These are phyloP conservation scores for Tetrahymena malaccensis DNA, from an alignment of 73 alveolate genomes.

Conservation along the genomic window DNA sequence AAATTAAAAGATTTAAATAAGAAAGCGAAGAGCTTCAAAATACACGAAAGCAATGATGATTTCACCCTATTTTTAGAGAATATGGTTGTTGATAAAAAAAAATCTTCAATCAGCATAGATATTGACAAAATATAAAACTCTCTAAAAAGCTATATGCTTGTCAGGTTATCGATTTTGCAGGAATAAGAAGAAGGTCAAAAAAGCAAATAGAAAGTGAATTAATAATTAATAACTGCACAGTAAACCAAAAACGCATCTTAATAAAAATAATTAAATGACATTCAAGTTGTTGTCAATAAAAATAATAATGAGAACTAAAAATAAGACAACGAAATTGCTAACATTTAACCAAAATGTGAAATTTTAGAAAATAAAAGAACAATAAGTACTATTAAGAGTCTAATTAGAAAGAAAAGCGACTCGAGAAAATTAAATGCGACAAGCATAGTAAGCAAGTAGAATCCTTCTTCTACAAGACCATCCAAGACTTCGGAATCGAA, in stretches of 20 bases:
- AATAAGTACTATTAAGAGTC: neutral
- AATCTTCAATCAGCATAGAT: neutral
- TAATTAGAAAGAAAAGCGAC: neutral
- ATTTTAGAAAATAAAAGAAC: neutral
- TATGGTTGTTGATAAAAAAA: neutral
- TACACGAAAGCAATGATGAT: neutral
- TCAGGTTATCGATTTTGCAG: neutral
- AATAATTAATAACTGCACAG: neutral
- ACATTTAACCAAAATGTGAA: neutral
- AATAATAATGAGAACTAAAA: neutral
- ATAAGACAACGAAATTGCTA: neutral
- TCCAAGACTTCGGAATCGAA: neutral
- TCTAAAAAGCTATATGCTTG: neutral
- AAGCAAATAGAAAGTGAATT: too few relatives aligned
- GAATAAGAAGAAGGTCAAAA: neutral
- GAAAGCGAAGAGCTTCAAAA: neutral
- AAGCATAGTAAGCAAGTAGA: neutral
- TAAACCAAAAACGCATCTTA: too few relatives aligned
- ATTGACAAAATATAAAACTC: neutral
- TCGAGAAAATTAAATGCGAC: neutral
- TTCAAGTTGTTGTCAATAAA: neutral
- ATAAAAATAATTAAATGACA: neutral
- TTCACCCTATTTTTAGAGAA: neutral
- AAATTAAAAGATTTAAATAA: neutral
- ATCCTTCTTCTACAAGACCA: neutral